Conservation (phyloP, 371 early-diverging fungal species). For the Smittium culicis region DNA sequence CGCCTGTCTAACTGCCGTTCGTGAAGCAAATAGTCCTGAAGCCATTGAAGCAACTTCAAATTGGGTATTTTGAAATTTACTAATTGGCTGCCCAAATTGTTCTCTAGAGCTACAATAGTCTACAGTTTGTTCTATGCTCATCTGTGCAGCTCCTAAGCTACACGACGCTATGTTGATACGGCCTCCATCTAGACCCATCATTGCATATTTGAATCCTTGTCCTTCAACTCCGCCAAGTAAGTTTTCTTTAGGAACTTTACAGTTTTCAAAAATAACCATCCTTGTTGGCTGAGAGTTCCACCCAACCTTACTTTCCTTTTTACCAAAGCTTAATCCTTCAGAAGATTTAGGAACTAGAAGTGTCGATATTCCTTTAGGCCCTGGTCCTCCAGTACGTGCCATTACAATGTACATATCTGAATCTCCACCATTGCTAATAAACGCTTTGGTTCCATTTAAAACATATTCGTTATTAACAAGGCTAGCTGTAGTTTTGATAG, state of each 20-base stretch:
- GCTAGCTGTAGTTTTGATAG: slow-evolving; percentile 47
- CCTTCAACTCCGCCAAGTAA: slow-evolving; percentile 38
- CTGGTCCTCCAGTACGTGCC: slow-evolving; percentile 47
- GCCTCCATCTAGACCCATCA: slow-evolving; percentile 50
- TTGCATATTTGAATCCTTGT: slow-evolving; percentile 48
- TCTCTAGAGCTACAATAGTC: slow-evolving; percentile 41
- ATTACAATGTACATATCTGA: slow-evolving; percentile 47
- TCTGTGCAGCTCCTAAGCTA: slow-evolving; percentile 48
- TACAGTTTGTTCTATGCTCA: slow-evolving; percentile 36
- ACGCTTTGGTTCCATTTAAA: slow-evolving; percentile 64
- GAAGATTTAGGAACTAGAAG: slow-evolving; percentile 43
- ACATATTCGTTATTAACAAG: slow-evolving; percentile 53
- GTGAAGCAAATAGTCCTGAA: slow-evolving; percentile 33
- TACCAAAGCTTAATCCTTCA: slow-evolving; percentile 44
- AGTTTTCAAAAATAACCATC: slow-evolving; percentile 43
- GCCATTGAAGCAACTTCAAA: slow-evolving; percentile 51
- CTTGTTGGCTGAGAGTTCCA: slow-evolving; percentile 48
- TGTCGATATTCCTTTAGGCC: slow-evolving; percentile 44
- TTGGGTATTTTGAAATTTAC: slow-evolving; percentile 38
- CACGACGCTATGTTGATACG: slow-evolving; percentile 47
- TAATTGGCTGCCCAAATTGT: slow-evolving; percentile 38
- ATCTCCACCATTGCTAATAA: slow-evolving; percentile 46
- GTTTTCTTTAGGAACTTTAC: slow-evolving; percentile 37
- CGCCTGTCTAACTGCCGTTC: slow-evolving; percentile 42
- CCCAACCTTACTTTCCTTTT: slow-evolving; percentile 49